Conservation (phyloP, 352 stramenopile genomes). For the Globisporangium echinulatum region DNA sequence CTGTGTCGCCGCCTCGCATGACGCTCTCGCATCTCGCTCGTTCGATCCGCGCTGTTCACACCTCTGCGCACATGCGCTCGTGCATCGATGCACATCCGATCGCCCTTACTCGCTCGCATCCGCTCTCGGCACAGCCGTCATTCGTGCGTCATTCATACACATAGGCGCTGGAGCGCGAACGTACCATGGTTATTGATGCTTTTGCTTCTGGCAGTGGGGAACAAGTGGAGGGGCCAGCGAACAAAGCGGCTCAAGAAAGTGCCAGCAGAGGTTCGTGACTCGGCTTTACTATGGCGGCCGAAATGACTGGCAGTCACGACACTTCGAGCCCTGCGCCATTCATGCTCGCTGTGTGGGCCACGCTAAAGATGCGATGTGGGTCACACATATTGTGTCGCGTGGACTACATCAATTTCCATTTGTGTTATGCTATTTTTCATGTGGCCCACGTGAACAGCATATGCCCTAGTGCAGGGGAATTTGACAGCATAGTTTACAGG, state of each 20-base stretch:
- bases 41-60: no score
- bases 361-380: no score
- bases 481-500: not conserved
- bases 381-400: no score
- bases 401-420: no score
- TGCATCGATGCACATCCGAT: not conserved
- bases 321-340: conserved; percentile 26
- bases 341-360: conserved; percentile 1
- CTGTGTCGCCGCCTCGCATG: no score
- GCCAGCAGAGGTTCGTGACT: conserved; percentile 36
- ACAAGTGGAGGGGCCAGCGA: conserved; percentile 48
- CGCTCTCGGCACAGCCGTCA: not conserved
- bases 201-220: conserved; percentile 80
- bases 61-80: no score
- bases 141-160: not conserved
- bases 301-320: conserved; percentile 83
- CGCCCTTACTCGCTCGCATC: not conserved
- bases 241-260: conserved; percentile 18
- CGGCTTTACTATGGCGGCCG: conserved; percentile 47
- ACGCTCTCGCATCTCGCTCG: no score
- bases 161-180: conserved; percentile 11
- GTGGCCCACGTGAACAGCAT: not conserved
- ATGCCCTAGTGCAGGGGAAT: not conserved
- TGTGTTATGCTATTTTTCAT: not conserved
- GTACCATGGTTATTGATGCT: conserved; percentile 82